Evolutionary conservation across 768 basidiomycete genomes (phyloP).

Genomic region (Agrocybe pediades): DNA sequence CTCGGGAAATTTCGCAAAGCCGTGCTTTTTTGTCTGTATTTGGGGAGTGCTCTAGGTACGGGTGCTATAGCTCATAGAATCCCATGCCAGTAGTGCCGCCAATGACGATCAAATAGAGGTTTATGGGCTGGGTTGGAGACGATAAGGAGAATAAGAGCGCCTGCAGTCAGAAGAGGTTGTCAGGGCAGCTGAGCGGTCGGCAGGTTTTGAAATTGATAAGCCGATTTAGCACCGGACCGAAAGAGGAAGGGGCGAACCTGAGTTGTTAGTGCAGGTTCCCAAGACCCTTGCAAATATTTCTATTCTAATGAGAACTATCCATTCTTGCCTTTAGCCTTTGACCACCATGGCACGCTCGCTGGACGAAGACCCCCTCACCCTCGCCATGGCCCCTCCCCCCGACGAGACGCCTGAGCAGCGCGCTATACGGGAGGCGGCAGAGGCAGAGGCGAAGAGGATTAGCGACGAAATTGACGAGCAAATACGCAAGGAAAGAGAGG

Average conservation of each 20-base stretch:
- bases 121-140: too few relatives aligned
- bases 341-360: slow-evolving; percentile 26
- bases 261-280: not conserved
- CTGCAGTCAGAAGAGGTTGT: not conserved
- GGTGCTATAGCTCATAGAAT: not conserved
- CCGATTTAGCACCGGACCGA: not conserved
- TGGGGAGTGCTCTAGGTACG: not conserved
- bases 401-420: slow-evolving; percentile 64
- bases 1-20: too few relatives aligned
- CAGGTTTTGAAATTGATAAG: not conserved
- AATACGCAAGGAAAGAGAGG: slow-evolving; percentile 59
- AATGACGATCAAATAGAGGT: not conserved
- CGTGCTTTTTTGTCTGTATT: not conserved
- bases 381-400: slow-evolving; percentile 61
- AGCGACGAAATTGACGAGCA: slow-evolving; percentile 80
- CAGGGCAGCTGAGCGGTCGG: not conserved
- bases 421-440: slow-evolving; percentile 54
- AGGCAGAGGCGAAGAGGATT: slow-evolving; percentile 62
- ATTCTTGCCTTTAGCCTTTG: not conserved
- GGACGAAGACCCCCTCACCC: slow-evolving; percentile 65
- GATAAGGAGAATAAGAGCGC: not conserved
- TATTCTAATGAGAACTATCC: not conserved
- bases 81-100: not conserved
- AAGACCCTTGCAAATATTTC: not conserved
- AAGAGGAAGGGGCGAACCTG: slow-evolving; percentile 4